Percentiles rank a stretch among this genome's conserved stretches.
Evolutionary conservation across 2,329 filamentous ascomycete species (phyloP).

Genomic region (Penicillium paneum): DNA sequence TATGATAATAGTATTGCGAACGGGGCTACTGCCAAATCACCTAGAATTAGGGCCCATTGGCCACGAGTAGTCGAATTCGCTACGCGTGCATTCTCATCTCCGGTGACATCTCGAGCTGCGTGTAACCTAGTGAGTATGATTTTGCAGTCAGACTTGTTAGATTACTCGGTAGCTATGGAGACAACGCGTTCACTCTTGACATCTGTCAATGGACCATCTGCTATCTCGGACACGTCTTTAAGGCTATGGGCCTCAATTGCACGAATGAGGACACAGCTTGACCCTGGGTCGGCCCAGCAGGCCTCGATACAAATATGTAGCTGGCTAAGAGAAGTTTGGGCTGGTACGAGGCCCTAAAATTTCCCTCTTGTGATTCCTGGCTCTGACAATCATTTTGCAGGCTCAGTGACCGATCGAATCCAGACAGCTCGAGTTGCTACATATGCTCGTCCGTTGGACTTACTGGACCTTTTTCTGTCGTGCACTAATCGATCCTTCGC

Average conservation of each 20-base stretch:
- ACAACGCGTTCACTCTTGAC: constrained; percentile 70
- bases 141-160: constrained; percentile 62
- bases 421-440: constrained; percentile 64
- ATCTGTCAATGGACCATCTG: constrained; percentile 72
- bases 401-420: constrained; percentile 55
- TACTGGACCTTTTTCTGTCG: constrained; percentile 66
- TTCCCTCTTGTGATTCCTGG: constrained; percentile 5
- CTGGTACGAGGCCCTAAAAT: constrained; percentile 57
- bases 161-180: constrained; percentile 64
- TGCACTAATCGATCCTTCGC: constrained; percentile 58
- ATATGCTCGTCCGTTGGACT: constrained; percentile 62
- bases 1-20: constrained; percentile 32
- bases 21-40: constrained; percentile 35
- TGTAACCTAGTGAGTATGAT: constrained; percentile 70
- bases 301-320: constrained; percentile 70
- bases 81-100: constrained; percentile 66
- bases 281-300: constrained; percentile 64
- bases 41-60: constrained; percentile 57
- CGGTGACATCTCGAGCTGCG: constrained; percentile 70
- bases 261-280: constrained; percentile 62
- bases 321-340: constrained; percentile 83
- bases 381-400: constrained; percentile 38
- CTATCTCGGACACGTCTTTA: constrained; percentile 75
- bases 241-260: constrained; percentile 69
- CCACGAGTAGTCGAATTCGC: constrained; percentile 72